Evolutionary conservation across 352 stramenopile genomes (phyloP).

Genomic region (Aphanomyces astaci): DNA sequence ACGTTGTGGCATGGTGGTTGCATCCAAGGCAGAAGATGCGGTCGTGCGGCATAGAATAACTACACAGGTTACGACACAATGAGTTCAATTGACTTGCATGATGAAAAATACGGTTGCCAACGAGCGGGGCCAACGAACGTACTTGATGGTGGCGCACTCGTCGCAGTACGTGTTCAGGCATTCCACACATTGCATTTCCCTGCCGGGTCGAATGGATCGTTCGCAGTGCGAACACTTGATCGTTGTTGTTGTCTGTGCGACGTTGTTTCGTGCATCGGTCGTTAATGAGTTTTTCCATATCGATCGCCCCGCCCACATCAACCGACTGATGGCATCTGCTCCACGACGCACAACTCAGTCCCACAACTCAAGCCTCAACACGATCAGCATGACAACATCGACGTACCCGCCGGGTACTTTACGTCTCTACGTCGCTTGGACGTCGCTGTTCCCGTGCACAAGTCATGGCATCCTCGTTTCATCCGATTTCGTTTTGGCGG

Average conservation of each 20-base stretch:
- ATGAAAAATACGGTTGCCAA: not conserved
- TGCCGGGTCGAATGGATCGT: not conserved
- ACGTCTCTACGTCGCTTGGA: slow-evolving; percentile 5
- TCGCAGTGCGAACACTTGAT: slow-evolving; percentile 14
- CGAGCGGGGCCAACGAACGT: not conserved
- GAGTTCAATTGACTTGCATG: not conserved
- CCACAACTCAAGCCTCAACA: not conserved
- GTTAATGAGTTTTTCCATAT: not conserved
- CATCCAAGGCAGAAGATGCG: slow-evolving; percentile 14
- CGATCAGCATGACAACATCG: too few relatives aligned
- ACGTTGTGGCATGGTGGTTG: not conserved
- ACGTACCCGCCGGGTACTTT: not conserved
- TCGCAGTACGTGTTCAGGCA: not conserved
- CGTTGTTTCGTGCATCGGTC: too few relatives aligned
- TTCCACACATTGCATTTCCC: not conserved
- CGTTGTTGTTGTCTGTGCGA: not conserved
- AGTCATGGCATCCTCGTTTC: slow-evolving; percentile 13
- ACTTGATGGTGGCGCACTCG: slow-evolving; percentile 21
- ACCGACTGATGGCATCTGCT: not conserved
- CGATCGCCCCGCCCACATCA: slow-evolving; percentile 1
- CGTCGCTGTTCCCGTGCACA: not conserved
- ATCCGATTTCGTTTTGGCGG: slow-evolving; percentile 3
- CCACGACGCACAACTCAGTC: not conserved
- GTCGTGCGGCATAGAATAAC: slow-evolving; percentile 11
- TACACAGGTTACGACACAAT: too few relatives aligned